Evolutionary conservation across 2,329 filamentous ascomycete genomes (phyloP).

Genomic region (Ophioceras dolichostomum): DNA sequence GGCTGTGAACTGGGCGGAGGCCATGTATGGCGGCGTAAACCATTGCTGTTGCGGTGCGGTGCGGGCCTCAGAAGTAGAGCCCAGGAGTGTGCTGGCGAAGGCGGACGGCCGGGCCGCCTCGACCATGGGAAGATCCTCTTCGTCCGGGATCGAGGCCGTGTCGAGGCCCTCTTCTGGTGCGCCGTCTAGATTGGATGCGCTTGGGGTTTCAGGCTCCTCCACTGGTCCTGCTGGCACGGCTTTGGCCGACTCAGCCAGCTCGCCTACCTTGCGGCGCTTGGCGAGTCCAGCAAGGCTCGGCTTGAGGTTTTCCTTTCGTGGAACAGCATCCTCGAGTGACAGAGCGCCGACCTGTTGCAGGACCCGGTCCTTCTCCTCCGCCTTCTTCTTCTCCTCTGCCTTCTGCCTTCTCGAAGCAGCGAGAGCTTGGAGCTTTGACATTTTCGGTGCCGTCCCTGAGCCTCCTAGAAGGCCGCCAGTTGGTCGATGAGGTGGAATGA

Average conservation of each 20-base stretch:
- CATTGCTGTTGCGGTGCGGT: slow-evolving; percentile 14
- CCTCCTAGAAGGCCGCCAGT: slow-evolving; percentile 69
- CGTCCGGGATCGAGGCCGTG: too few relatives aligned
- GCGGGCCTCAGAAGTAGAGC: slow-evolving; percentile 18
- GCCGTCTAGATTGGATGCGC: too few relatives aligned
- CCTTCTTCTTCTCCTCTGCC: slow-evolving; percentile 45
- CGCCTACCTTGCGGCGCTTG: slow-evolving; percentile 12
- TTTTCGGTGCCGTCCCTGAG: slow-evolving; percentile 49
- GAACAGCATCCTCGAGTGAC: slow-evolving; percentile 10
- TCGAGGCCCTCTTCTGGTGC: too few relatives aligned
- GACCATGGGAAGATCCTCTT: too few relatives aligned
- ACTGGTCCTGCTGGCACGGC: neutral
- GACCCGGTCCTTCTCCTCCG: slow-evolving; percentile 10
- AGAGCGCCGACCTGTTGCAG: slow-evolving; percentile 9
- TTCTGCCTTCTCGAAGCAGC: slow-evolving; percentile 81
- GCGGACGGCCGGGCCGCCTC: slow-evolving; percentile 30
- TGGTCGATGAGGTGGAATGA: slow-evolving; percentile 43
- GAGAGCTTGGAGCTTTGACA: slow-evolving; percentile 84
- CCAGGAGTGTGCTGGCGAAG: slow-evolving; percentile 43
- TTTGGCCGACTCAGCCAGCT: slow-evolving; percentile 1
- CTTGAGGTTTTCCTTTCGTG: slow-evolving; percentile 7
- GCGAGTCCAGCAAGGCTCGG: slow-evolving; percentile 8
- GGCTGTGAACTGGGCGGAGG: slow-evolving; percentile 33
- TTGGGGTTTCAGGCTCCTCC: too few relatives aligned
- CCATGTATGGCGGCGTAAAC: slow-evolving; percentile 36